Evolutionary conservation across 179 eudicot genomes (phyloP).

Genomic region (Heliamphora pulchella): DNA sequence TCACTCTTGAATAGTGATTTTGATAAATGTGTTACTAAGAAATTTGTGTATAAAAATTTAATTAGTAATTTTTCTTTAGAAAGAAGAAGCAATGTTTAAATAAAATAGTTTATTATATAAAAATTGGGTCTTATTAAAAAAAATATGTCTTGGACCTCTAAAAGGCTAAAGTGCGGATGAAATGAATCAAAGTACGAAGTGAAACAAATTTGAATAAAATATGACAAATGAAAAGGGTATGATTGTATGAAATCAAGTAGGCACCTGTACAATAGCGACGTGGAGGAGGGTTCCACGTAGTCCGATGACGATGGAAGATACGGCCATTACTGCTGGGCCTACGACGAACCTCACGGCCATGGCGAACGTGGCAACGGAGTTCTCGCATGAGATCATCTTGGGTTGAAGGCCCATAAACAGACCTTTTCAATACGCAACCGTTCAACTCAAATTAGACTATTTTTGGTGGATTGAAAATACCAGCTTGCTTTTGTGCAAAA

Average conservation of each 20-base stretch:
- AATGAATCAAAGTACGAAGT: neutral
- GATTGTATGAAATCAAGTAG: neutral
- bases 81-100: too few relatives aligned
- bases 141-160: too few relatives aligned
- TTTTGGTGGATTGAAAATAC: too few relatives aligned
- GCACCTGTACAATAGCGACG: slow-evolving; percentile 84
- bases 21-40: too few relatives aligned
- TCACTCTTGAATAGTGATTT: too few relatives aligned
- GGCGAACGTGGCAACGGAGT: slow-evolving; percentile 49
- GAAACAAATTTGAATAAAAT: too few relatives aligned
- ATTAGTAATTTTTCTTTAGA: too few relatives aligned
- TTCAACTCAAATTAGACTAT: neutral
- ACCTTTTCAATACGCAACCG: slow-evolving; percentile 28
- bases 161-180: too few relatives aligned
- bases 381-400: slow-evolving; percentile 66
- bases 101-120: too few relatives aligned
- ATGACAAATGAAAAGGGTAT: neutral
- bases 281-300: slow-evolving; percentile 67
- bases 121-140: too few relatives aligned
- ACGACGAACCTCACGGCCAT: slow-evolving; percentile 60
- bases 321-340: slow-evolving; percentile 71
- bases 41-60: too few relatives aligned
- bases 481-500: too few relatives aligned
- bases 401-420: slow-evolving; percentile 82
- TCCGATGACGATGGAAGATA: slow-evolving; percentile 56